Evolutionary conservation across 768 basidiomycete species (phyloP).

Genomic region (Pleurotus djamor): DNA sequence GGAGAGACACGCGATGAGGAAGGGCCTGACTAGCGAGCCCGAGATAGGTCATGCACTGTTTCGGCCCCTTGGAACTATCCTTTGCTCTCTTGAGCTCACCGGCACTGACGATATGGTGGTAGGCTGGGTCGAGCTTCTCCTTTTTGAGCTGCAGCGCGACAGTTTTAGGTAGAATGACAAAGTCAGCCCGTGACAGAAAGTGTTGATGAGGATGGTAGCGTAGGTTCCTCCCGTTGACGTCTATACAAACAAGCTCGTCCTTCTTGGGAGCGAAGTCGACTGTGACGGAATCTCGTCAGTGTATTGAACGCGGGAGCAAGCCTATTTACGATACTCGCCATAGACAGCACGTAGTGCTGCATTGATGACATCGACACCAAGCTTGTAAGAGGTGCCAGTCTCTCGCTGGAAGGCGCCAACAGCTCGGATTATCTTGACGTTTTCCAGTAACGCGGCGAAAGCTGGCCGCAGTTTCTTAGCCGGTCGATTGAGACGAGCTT

Average conservation of each 20-base stretch:
- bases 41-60: constrained; percentile 6
- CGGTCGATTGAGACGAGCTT: not conserved
- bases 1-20: constrained; percentile 7
- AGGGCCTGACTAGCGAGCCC: constrained; percentile 9
- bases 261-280: not conserved
- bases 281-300: not conserved
- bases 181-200: not conserved
- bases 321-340: not conserved
- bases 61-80: constrained; percentile 1
- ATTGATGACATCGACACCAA: not conserved
- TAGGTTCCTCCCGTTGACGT: not conserved
- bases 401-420: not conserved
- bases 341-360: not conserved
- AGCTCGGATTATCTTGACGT: not conserved
- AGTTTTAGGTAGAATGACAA: not conserved
- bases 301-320: not conserved
- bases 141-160: not conserved
- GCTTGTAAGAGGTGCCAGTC: not conserved
- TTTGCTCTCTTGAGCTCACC: constrained; percentile 2
- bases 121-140: not conserved
- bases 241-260: not conserved
- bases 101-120: constrained; percentile 3
- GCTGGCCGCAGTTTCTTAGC: not conserved
- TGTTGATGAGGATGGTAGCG: not conserved
- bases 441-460: not conserved